Percentiles rank a stretch among this genome's conserved stretches.
Evolutionary conservation across 179 eudicot species (phyloP).

Genomic region (Silene noctiflora): DNA sequence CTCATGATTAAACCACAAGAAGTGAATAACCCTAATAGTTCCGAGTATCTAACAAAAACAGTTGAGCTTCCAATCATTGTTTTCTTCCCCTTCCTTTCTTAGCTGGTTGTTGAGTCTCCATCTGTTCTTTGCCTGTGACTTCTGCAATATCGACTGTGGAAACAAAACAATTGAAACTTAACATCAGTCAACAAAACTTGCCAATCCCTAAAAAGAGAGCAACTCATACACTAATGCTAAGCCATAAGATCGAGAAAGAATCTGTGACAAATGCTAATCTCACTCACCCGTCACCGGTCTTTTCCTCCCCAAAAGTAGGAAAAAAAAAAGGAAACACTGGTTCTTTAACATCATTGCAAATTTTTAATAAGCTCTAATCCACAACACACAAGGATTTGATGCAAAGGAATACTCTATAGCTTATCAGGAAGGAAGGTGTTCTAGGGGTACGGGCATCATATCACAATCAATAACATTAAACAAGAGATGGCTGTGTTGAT

Average conservation of each 20-base stretch:
- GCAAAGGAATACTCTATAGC: too few relatives aligned
- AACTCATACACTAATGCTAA: neutral
- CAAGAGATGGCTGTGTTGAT: neutral
- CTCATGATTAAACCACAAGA: slow-evolving; percentile 2
- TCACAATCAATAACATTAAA: too few relatives aligned
- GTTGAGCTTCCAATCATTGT: slow-evolving; percentile 44
- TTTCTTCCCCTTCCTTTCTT: slow-evolving; percentile 94
- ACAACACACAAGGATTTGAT: too few relatives aligned
- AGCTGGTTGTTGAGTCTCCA: slow-evolving; percentile 68
- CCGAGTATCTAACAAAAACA: slow-evolving; percentile 29
- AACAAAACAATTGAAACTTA: neutral
- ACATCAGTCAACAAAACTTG: slow-evolving; percentile 1
- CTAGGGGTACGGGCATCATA: too few relatives aligned
- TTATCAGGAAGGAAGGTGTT: too few relatives aligned
- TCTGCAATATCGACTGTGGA: slow-evolving; percentile 72
- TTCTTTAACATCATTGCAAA: too few relatives aligned
- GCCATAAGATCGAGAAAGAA: neutral
- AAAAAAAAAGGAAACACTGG: neutral
- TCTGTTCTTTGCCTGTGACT: slow-evolving; percentile 79
- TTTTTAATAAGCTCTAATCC: too few relatives aligned
- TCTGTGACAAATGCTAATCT: neutral
- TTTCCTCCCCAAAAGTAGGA: neutral
- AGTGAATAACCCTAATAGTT: slow-evolving; percentile 10
- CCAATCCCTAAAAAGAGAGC: neutral
- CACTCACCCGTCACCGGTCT: neutral